Base-by-base conservation (phyloP, 305 asterid genomes). In the Fraxinus greggii region DNA sequence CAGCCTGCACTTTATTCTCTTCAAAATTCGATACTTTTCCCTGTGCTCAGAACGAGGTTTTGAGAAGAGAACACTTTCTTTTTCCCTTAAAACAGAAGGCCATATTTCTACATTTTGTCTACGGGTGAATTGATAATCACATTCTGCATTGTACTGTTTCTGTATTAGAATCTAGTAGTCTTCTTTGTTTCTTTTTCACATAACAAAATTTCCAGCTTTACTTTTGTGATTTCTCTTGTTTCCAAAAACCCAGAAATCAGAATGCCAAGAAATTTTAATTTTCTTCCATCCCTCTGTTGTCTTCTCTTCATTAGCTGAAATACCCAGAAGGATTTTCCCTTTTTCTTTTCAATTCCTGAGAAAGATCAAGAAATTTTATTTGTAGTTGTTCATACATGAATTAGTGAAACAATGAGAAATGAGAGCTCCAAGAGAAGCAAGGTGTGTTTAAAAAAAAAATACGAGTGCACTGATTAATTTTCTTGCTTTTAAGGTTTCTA, bases 371-470 rank as follows among this genome's bases (percentile, higher is more conserved):
- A 65, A 35, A 28, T 69, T 69, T 69, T 69, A 5, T 15, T 29
- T 19, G 35, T 69, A 12, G 56, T 32, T 83, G 77, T 84, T 32
- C 76, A 81, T 86, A 77, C 86, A 88, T 89, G 97, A 89, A 89
- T 90, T 85, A 87, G 86, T 90, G 95, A 92, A 84, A 89, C 92
- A 90, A 96, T 96, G 99, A 92, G 90, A 92, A 96, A 94, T 91
- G 97, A 84, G 70, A 92, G 86, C 89, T 84, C 89, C 48, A 94
- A 90, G 93, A 95, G 92, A 91, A 88, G 92, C 93, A 95, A 94
- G 98, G 99, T 72, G 91, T 5, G 36, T 65, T 56, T 0, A 45
- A 45, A 19, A 69, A 67, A 59, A 51, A 79, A 23, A 56, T 79
- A 63, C 42, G 38, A 36, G 40, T 72, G 84, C 87, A 86, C 86